Percentiles rank a stretch among this genome's conserved stretches.
These are phyloP conservation scores for Albugo laibachii DNA, from an alignment of 352 stramenopile species.

Conservation along the genomic window DNA sequence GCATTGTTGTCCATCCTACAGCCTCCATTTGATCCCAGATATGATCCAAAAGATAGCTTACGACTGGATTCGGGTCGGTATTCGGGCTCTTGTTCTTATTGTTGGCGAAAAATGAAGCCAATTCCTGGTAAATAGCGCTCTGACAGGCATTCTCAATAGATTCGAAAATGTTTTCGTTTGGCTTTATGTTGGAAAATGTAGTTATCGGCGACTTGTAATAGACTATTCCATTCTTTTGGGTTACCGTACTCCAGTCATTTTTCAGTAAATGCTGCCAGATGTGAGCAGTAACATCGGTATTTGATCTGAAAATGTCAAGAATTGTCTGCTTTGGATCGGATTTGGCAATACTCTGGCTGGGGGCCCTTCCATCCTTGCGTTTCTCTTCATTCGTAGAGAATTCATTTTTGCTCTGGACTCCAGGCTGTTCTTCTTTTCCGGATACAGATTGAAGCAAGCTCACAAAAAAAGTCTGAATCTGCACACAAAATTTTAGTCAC, in stretches of 20 bases:
- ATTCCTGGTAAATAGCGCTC: slow-evolving; percentile 16
- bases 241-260: slow-evolving; percentile 36
- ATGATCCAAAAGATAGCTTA: slow-evolving; percentile 16
- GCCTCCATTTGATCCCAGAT: slow-evolving; percentile 34
- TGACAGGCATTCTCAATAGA: slow-evolving; percentile 32
- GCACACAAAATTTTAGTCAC: no score
- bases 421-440: no score
- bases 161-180: slow-evolving; percentile 65
- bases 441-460: no score
- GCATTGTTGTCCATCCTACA: slow-evolving; percentile 38
- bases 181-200: slow-evolving; percentile 42
- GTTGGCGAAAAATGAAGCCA: slow-evolving; percentile 7
- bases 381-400: background rate
- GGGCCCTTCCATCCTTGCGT: background rate
- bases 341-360: background rate
- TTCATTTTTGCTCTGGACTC: background rate
- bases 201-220: slow-evolving; percentile 52
- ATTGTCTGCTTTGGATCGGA: background rate
- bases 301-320: background rate
- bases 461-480: no score
- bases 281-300: slow-evolving; percentile 2
- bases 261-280: slow-evolving; percentile 43
- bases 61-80: slow-evolving; percentile 9
- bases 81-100: slow-evolving; percentile 1
- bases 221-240: slow-evolving; percentile 20